These are phyloP conservation scores for Pythium vanterpoolii DNA, from an alignment of 352 stramenopile genomes.

Conservation along the genomic window DNA sequence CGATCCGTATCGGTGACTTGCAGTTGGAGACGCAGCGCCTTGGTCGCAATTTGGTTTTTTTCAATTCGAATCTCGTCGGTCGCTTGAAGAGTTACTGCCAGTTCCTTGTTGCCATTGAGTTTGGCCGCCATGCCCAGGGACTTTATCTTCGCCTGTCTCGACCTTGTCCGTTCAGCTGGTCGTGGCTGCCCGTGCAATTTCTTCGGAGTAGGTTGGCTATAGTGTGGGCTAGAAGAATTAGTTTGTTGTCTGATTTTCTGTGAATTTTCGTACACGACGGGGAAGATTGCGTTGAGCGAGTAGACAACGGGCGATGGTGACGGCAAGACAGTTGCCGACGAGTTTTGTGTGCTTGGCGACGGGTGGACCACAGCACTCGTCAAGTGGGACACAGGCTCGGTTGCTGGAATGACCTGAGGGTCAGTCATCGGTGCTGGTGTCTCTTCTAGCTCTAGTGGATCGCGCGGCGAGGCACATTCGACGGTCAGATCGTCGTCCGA, in stretches of 20 bases:
- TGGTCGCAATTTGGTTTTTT: constrained; percentile 1
- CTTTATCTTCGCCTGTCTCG: neutral
- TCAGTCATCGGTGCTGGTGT: neutral
- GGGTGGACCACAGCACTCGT: neutral
- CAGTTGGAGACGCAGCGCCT: constrained; percentile 30
- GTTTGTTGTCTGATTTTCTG: neutral
- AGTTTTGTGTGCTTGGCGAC: neutral
- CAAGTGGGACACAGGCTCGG: neutral
- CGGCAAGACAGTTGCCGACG: neutral
- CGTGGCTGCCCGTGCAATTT: neutral
- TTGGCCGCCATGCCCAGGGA: neutral
- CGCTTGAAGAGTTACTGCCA: neutral
- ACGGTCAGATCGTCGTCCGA: constrained; percentile 20
- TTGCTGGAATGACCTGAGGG: neutral
- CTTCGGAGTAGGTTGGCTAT: neutral
- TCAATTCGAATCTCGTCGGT: constrained; percentile 2
- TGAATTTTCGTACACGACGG: constrained; percentile 36
- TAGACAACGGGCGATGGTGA: constrained; percentile 16
- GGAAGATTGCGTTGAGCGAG: constrained; percentile 38
- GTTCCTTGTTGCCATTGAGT: neutral
- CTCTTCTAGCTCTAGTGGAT: neutral
- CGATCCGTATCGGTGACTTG: constrained; percentile 35
- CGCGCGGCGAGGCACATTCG: constrained; percentile 18
- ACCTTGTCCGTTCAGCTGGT: neutral
- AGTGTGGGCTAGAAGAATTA: neutral